Conservation (phyloP, 495 filamentous ascomycete species). For the Gamarada debralockiae region DNA sequence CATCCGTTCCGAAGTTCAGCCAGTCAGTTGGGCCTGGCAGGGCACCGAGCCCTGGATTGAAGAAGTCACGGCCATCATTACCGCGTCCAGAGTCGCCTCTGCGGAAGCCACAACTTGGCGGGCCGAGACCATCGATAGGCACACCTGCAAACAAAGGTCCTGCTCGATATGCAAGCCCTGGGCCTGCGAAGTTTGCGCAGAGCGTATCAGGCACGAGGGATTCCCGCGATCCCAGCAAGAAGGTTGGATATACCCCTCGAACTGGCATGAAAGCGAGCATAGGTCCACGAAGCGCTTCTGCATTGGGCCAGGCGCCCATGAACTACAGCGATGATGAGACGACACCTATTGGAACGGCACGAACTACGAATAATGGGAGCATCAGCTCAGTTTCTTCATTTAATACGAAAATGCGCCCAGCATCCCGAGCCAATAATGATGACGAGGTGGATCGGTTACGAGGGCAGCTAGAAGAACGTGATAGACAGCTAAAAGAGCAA, state of each 20-base stretch:
- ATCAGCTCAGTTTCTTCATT: constrained; percentile 43
- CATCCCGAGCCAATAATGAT: constrained; percentile 45
- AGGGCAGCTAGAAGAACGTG: constrained; percentile 74
- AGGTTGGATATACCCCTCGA: constrained; percentile 27
- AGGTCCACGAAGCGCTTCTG: constrained; percentile 50
- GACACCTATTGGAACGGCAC: constrained; percentile 50
- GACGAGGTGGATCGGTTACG: constrained; percentile 66
- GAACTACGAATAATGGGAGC: constrained; percentile 48
- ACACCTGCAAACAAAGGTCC: constrained; percentile 41
- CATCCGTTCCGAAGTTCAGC: constrained; percentile 67
- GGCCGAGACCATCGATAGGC: constrained; percentile 49
- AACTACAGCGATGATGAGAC: constrained; percentile 50
- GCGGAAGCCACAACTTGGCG: constrained; percentile 46
- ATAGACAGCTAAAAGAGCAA: constrained; percentile 84
- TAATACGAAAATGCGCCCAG: constrained; percentile 42
- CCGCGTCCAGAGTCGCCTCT: constrained; percentile 83
- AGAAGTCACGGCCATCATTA: constrained; percentile 71
- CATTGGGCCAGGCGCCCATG: constrained; percentile 38
- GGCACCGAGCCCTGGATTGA: constrained; percentile 64
- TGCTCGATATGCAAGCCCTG: constrained; percentile 58
- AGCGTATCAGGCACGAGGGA: constrained; percentile 58
- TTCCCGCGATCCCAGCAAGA: constrained; percentile 55
- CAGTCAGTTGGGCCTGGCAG: constrained; percentile 81
- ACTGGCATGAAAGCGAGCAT: constrained; percentile 45
- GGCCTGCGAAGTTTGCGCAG: constrained; percentile 59